Conservation (phyloP, 805 yeast genomes). For the Hanseniaspora lindneri region DNA sequence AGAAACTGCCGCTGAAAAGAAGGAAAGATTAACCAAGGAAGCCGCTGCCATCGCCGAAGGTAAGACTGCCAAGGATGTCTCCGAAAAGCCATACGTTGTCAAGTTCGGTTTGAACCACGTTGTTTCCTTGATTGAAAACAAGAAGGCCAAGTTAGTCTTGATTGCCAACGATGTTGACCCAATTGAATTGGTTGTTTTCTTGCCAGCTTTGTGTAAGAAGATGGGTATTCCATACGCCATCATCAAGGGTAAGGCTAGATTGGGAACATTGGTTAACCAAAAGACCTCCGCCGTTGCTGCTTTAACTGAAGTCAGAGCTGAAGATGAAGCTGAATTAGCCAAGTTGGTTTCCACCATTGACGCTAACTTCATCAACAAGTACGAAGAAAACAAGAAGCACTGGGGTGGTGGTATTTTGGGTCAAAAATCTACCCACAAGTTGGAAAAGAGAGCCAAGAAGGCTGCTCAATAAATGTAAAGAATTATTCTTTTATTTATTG, state of each 20-base stretch:
- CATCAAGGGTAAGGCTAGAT: conserved; percentile 96
- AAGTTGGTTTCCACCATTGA: conserved; percentile 84
- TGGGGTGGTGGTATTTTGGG: conserved; percentile 99
- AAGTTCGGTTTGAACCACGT: conserved; percentile 99
- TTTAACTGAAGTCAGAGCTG: conserved; percentile 85
- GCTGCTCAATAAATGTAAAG: conserved; percentile 21
- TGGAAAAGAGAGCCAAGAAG: conserved; percentile 61
- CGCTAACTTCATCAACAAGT: conserved; percentile 85
- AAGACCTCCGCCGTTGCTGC: conserved; percentile 97
- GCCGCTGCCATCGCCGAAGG: conserved; percentile 99
- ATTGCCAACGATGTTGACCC: conserved; percentile 99
- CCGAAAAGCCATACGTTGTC: conserved; percentile 92
- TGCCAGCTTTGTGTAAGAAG: conserved; percentile 98
- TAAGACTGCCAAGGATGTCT: conserved; percentile 90
- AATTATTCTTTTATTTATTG: not conserved
- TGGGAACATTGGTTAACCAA: conserved; percentile 94
- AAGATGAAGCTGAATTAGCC: conserved; percentile 90
- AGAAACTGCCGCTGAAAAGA: conserved; percentile 94
- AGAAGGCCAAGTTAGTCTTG: conserved; percentile 93
- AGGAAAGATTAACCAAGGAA: conserved; percentile 96
- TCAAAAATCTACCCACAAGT: conserved; percentile 79
- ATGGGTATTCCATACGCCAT: conserved; percentile 99
- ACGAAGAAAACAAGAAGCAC: conserved; percentile 93
- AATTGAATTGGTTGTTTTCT: conserved; percentile 89
- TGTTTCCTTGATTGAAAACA: conserved; percentile 92